phyloP scores from a whole-genome alignment of 2,329 filamentous ascomycete species.

The Calonectria ilicicola region DNA sequence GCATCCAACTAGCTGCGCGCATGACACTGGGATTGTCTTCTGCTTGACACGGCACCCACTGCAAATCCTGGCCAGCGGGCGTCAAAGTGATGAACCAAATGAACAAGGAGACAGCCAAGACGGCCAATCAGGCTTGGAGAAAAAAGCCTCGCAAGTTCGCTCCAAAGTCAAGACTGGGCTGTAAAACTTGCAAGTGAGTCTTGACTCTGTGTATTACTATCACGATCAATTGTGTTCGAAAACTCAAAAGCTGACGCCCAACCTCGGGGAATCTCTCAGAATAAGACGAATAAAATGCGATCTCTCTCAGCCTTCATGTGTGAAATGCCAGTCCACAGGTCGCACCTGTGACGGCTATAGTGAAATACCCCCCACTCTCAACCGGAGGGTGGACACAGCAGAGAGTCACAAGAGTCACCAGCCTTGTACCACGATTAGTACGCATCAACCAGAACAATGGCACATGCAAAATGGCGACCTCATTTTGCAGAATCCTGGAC shows the following conservation, averaged over 20 bases:
- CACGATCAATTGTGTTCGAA: conserved; percentile 15
- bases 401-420: neutral
- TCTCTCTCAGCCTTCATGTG: conserved; percentile 47
- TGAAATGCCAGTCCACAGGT: conserved; percentile 52
- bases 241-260: conserved; percentile 26
- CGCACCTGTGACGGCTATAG: conserved; percentile 52
- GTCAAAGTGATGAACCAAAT: conserved; percentile 19
- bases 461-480: conserved; percentile 5
- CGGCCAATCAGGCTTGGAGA: conserved; percentile 49
- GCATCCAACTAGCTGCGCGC: neutral
- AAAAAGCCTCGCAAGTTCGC: conserved; percentile 51
- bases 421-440: neutral
- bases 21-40: neutral
- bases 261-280: conserved; percentile 33
- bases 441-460: neutral
- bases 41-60: neutral
- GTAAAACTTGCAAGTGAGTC: conserved; percentile 56
- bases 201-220: conserved; percentile 14
- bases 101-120: conserved; percentile 27
- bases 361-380: conserved; percentile 23
- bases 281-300: conserved; percentile 54
- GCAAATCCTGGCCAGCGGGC: neutral
- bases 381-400: neutral
- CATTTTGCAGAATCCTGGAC: conserved; percentile 27
- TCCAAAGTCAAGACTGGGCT: conserved; percentile 53